Evolutionary conservation across 768 basidiomycete species (phyloP), one percentile per base, ranked within the genome.

Genomic region (Boletus rubropictus): DNA sequence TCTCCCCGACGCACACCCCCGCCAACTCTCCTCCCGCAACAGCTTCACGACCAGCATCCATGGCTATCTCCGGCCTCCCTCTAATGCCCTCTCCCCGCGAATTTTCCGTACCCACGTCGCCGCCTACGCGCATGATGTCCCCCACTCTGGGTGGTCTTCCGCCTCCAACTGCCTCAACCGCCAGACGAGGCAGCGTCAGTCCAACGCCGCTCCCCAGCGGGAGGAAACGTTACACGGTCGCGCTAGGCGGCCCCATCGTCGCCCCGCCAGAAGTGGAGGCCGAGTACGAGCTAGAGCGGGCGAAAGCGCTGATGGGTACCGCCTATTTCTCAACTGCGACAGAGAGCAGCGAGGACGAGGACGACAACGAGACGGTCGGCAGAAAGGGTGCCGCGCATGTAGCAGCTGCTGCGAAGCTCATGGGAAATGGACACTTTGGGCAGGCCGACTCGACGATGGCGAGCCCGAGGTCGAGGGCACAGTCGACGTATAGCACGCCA

Each of bases 141-240:
- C 64, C 64, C 6, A 54, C 46, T 3, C 61, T 54, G 18, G 57
- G 49, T 18, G 64, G 62, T 3, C 66, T 79, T 4, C 78, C 78
- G 0, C 61, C 73, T 2, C 79, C 75, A 1, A 75, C 67, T 49
- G 44, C 60, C 8, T 52, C 62, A 17, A 56, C 61, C 5, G 64
- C 70, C 36, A 70, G 81, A 17, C 75, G 73, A 14, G 69, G 73
- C 5, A 84, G 81, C 56, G 74, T 82, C 44, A 81, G 81, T 47
- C 80, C 83, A 2, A 88, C 86, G 3, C 87, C 89, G 2, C 68
- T 78, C 0, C 66, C 73, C 2, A 70, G 38, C 2, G 54, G 49
- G 17, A 55, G 89, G 50, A 92, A 92, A 58, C 75, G 89, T 32
- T 91, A 92, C 60, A 91, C 89, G 0, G 89, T 91, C 27, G 89